Percentiles rank a stretch among this genome's conserved stretches.
Conservation (phyloP, 208 protist genomes). For the Leptomonas pyrrhocoris region DNA sequence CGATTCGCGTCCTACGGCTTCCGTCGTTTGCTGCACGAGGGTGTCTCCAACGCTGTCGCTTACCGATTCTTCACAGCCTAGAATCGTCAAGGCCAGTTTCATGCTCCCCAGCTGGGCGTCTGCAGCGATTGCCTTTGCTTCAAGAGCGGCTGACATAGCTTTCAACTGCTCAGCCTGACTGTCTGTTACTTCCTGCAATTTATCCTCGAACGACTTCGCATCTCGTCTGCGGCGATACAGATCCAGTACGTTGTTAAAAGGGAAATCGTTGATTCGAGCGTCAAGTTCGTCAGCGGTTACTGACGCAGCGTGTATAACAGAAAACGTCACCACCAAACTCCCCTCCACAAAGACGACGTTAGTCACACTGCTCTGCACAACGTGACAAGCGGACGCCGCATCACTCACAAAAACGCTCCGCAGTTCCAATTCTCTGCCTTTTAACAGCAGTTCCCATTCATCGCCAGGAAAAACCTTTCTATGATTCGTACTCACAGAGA, state of each 20-base stretch:
- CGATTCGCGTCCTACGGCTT: neutral
- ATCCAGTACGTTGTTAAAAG: conserved; percentile 1
- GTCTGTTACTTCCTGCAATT: neutral
- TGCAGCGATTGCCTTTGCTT: neutral
- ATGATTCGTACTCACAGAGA: neutral
- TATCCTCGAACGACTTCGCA: neutral
- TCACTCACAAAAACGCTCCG: neutral
- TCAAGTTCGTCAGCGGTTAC: neutral
- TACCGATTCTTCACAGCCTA: neutral
- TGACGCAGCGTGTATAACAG: neutral
- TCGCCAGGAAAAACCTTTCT: neutral
- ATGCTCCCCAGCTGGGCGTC: neutral
- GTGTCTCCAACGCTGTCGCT: neutral
- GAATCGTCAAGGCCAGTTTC: neutral
- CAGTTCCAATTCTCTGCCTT: neutral
- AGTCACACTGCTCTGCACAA: neutral
- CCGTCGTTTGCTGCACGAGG: neutral
- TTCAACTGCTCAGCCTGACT: neutral
- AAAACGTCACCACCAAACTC: neutral
- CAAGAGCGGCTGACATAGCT: neutral
- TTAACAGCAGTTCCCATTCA: neutral
- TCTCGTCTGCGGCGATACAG: neutral
- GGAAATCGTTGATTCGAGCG: neutral
- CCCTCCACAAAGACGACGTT: neutral
- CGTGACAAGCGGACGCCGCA: neutral